Base-by-base conservation (phyloP, 805 yeast species). In the Millerozyma miso region DNA sequence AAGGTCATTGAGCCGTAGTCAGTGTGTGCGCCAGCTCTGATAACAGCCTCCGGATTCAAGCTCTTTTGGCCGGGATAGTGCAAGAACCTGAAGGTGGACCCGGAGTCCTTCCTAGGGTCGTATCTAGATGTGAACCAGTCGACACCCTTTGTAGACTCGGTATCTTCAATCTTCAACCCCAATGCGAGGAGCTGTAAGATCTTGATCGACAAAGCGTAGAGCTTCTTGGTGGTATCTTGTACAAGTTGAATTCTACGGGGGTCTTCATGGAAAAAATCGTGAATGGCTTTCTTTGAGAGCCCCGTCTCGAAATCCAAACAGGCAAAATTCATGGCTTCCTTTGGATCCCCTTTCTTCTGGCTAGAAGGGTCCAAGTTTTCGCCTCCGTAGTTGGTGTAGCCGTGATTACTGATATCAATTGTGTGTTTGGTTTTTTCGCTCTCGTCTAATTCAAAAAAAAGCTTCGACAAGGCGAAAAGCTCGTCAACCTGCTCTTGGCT, bases 1-100 rank as follows among this genome's bases (percentile, higher is more conserved):
- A 86, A 61, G 0, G 95, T 85, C 47, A 84, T 63, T 1, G 87
- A 75, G 3, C 95, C 95, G 54, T 86, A 86, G 56, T 87, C 95
- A 0, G 95, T 86, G 51, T 87, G 95, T 6, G 95, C 93, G 34
- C 95, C 95, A 3, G 93, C 93, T 41, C 88, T 69, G 38, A 83
- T 73, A 17, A 70, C 76, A 18, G 78, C 73, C 45, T 79, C 80
- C 6, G 80, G 78, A 40, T 63, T 71, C 36, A 64, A 61, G 6
- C 73, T 51, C 42, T 69, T 69, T 41, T 73, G 80, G 8, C 81
- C 75, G 1, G 93, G 95, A 54, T 86, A 86, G 53, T 80, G 87
- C 35, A 86, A 64, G 53, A 87, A 68, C 54, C 95, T 67, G 54
- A 87, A 75, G 0, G 87, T 76, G 2, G 87, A 69, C 12, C 89